Evolutionary conservation across 306 rosid species (phyloP), one percentile per base, ranked within the genome.

Genomic region (Casuarina glauca): DNA sequence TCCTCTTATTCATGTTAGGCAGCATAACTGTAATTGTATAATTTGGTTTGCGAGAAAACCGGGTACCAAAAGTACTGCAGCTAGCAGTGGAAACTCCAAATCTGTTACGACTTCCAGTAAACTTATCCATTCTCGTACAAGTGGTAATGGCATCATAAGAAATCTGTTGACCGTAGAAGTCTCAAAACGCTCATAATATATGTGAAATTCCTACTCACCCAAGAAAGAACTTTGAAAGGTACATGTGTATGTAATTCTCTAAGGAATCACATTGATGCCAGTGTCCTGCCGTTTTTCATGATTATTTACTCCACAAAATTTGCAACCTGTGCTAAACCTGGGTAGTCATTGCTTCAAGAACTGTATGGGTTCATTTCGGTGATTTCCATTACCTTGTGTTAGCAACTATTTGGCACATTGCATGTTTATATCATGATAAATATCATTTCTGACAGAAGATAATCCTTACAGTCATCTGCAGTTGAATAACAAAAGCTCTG

Each of bases 331-430:
- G 55, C 0, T 62, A 75, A 61, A 76, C 42, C 19, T 16, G 76
- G 45, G 4, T 73, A 69, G 76, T 70, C 74, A 70, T 81, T 75
- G 61, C 84, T 76, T 36, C 69, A 61, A 0, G 51, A 75, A 75
- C n/a, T 38, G 35, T 74, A 74, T 0, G 84, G 73, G 50, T 70
- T 54, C 80, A 49, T 69, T 69, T 15, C 51, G 52, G 71, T 64
- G 53, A 70, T 77, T 81, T 75, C 69, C n/a, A 70, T n/a, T 5
- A 76, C 73, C 70, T 62, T 41, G 38, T 75, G 67, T 10, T 41
- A 43, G 19, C 52, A 35, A 3, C 57, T 52, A 15, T 16, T 16
- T 13, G 16, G 15, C 15, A 52, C 4, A 19, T 19, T 52, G 20
- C 20, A 52, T 52, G 20, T 17, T 5, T 52, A 16, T 15, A 16